Base-by-base conservation (phyloP, 306 rosid genomes). In the Acacia confusa region DNA sequence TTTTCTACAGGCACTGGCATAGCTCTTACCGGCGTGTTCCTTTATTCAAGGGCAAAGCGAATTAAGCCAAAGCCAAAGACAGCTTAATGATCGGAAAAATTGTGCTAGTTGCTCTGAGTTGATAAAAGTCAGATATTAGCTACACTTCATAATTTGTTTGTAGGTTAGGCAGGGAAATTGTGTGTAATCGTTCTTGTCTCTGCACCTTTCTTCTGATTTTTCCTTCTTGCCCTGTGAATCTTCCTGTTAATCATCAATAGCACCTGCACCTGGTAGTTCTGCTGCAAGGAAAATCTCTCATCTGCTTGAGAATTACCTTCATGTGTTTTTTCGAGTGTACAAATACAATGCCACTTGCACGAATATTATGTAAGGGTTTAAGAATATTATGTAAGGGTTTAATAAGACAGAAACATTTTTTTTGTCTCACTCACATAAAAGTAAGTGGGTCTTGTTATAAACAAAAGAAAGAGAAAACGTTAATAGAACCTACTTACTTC, bases 1-100 rank as follows among this genome's bases (percentile, higher is more conserved):
- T 78, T 73, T 81, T 36, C 77, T 75, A 78, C 88, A 96, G 99
- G 99, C 12, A 96, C 99, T 43, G 98, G 89, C 43, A 6, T 94
- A 15, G 99, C 95, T 20, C 99, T 96, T 70, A 81, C 97, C 4
- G 99, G 99, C 12, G 99, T 96, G 81, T 96, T 96, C 90, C 85
- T 96, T 61, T 96, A 96, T 85, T 96, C 99, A 14, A 90, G 96
- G 84, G 97, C 91, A 86, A 96, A 96, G 92, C 85, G 94, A 78
- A 90, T 94, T 64, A 96, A 96, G 93, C 79, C 98, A 77, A 92
- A 94, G 92, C 83, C 93, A 10, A 93, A 93, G 89, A 79, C 90
- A 8, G 95, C 87, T 83, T 96, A 87, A 89, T 80, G 69, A 61
- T 72, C 68, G 78, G 72, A 47, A 74, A 71, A 74, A 66, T 80